Conservation (phyloP, 768 basidiomycete genomes). For the Rhodosporidiobolus odoratus region DNA sequence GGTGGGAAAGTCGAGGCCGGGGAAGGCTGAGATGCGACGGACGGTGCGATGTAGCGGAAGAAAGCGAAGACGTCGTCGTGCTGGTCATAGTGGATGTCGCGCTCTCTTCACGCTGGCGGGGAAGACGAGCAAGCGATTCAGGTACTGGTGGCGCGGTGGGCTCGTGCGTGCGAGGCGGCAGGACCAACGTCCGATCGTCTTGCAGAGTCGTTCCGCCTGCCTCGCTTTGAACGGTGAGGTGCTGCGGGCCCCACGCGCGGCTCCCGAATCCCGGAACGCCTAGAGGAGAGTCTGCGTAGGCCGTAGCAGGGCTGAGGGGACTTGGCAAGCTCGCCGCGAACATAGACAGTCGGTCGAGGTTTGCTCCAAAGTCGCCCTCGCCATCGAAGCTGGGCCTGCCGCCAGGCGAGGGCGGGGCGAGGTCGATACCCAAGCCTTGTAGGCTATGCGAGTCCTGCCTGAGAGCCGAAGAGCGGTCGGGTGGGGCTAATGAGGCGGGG, state of each 20-base stretch:
- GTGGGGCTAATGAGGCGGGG: background rate
- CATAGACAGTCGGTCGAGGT: slow-evolving; percentile 16
- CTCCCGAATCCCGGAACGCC: background rate
- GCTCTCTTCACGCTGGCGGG: background rate
- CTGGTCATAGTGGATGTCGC: background rate
- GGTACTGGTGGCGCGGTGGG: background rate
- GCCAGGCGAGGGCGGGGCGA: background rate
- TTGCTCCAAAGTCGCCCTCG: slow-evolving; percentile 22
- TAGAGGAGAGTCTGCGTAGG: background rate
- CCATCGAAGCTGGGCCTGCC: background rate
- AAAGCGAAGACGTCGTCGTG: background rate
- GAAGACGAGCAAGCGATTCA: background rate
- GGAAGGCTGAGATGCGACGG: slow-evolving; percentile 10
- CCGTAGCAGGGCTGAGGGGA: background rate
- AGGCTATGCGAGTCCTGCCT: background rate
- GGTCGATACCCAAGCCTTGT: slow-evolving; percentile 18
- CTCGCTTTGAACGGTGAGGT: too few species aligned
- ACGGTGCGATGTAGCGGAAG: background rate
- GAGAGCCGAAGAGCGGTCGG: background rate
- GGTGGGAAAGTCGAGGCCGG: background rate
- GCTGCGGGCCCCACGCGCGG: background rate
- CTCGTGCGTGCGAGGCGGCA: background rate
- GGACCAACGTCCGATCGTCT: background rate
- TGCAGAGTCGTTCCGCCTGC: too few species aligned
- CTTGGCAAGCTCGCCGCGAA: slow-evolving; percentile 26